Conservation (phyloP, 2,329 filamentous ascomycete genomes). For the Aspergillus fijiensis region DNA sequence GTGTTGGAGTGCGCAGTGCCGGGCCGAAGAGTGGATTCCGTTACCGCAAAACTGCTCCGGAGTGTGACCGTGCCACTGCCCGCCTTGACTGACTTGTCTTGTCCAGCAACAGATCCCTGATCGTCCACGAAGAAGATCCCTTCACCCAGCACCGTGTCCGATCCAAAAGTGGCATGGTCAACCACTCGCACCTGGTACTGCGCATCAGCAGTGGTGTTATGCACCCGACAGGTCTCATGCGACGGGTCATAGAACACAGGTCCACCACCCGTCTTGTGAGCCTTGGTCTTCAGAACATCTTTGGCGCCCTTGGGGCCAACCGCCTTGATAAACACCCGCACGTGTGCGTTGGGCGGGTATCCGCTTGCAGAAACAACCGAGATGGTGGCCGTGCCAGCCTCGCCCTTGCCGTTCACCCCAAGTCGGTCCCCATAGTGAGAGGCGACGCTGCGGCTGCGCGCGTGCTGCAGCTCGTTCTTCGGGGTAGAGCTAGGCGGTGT, state of each 20-base stretch:
- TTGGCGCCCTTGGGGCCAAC: conserved; percentile 67
- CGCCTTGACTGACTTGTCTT: conserved; percentile 71
- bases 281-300: conserved; percentile 87
- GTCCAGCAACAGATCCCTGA: conserved; percentile 59
- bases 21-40: conserved; percentile 45
- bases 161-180: conserved; percentile 80
- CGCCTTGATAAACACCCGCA: conserved; percentile 74
- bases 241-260: conserved; percentile 64
- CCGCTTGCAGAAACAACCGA: conserved; percentile 75
- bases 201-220: conserved; percentile 71
- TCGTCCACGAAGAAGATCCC: conserved; percentile 91
- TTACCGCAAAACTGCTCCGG: conserved; percentile 67
- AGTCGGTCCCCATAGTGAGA: conserved; percentile 53
- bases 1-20: conserved; percentile 37
- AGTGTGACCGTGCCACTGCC: conserved; percentile 71
- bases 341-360: conserved; percentile 71
- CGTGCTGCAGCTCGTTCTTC: conserved; percentile 41
- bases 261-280: conserved; percentile 69
- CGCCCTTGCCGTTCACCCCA: conserved; percentile 55
- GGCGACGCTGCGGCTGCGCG: conserved; percentile 49
- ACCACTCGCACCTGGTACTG: conserved; percentile 85
- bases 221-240: conserved; percentile 71
- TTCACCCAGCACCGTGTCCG: conserved; percentile 81
- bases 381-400: conserved; percentile 75
- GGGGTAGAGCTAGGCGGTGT: conserved; percentile 21